Percentiles rank a stretch among this genome's conserved stretches.
Evolutionary conservation across 2,329 filamentous ascomycete genomes (phyloP).

Genomic region (Colletotrichum cereale): DNA sequence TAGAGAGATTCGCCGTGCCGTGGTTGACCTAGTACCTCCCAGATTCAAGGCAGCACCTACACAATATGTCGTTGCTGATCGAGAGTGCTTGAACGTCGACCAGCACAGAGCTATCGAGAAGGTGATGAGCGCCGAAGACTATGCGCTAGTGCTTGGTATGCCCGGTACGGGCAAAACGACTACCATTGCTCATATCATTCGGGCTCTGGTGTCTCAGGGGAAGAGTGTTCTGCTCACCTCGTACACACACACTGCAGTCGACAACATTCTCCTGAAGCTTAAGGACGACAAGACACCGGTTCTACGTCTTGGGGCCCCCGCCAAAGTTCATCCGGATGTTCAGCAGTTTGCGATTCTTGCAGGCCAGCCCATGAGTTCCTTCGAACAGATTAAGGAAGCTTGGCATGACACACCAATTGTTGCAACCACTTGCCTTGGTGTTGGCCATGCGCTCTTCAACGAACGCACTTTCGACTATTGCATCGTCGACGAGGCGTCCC

Average conservation of each 20-base stretch:
- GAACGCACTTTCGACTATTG: constrained; percentile 96
- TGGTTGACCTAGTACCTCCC: constrained; percentile 82
- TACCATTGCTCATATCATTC: constrained; percentile 97
- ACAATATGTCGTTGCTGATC: constrained; percentile 71
- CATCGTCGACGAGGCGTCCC: constrained; percentile 97
- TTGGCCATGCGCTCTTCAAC: constrained; percentile 89
- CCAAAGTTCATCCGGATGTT: constrained; percentile 91
- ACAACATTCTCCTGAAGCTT: constrained; percentile 97
- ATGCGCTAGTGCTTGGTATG: constrained; percentile 98
- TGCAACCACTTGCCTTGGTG: constrained; percentile 92
- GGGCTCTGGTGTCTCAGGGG: constrained; percentile 85
- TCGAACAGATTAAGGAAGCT: constrained; percentile 85
- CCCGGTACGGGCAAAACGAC: constrained; percentile 98
- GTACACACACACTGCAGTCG: constrained; percentile 97
- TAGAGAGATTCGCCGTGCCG: constrained; percentile 79
- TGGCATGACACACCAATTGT: constrained; percentile 92
- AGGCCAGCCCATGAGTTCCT: constrained; percentile 77
- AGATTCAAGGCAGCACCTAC: constrained; percentile 77
- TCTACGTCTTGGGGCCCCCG: constrained; percentile 84
- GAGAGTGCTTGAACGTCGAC: constrained; percentile 83
- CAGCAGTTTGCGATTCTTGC: constrained; percentile 87
- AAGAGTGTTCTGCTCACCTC: constrained; percentile 95
- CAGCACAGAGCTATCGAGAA: constrained; percentile 90
- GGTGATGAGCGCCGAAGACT: constrained; percentile 95
- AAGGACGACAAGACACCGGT: constrained; percentile 82